These are phyloP conservation scores for Craterostigma plantagineum DNA, from an alignment of 257 asterid genomes.

Conservation along the genomic window DNA sequence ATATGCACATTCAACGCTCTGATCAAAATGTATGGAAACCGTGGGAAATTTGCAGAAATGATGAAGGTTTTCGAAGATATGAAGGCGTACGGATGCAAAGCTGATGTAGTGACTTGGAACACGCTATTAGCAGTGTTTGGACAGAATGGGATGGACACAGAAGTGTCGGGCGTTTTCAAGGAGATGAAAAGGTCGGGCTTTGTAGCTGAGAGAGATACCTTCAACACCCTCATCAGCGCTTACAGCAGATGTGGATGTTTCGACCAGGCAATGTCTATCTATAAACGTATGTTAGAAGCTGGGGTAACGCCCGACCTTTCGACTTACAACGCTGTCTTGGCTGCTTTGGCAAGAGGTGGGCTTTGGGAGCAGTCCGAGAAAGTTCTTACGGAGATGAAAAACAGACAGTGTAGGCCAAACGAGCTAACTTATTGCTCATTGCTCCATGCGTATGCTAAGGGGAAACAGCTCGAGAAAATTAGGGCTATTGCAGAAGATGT, in stretches of 20 bases:
- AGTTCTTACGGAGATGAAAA: slow-evolving; percentile 65
- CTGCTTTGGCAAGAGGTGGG: slow-evolving; percentile 85
- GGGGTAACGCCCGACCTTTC: slow-evolving; percentile 77
- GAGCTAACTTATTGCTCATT: slow-evolving; percentile 62
- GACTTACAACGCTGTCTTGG: slow-evolving; percentile 73
- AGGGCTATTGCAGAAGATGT: slow-evolving; percentile 47
- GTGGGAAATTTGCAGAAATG: slow-evolving; percentile 75
- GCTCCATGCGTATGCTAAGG: slow-evolving; percentile 89
- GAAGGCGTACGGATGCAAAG: slow-evolving; percentile 48
- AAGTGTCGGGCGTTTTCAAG: slow-evolving; percentile 75
- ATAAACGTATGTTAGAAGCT: slow-evolving; percentile 66
- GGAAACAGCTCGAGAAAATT: slow-evolving; percentile 54
- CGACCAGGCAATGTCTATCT: slow-evolving; percentile 72
- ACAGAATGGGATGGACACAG: slow-evolving; percentile 75
- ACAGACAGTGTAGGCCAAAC: slow-evolving; percentile 57
- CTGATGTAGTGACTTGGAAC: slow-evolving; percentile 91
- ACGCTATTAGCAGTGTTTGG: slow-evolving; percentile 92
- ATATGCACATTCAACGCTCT: slow-evolving; percentile 86
- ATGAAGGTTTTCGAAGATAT: slow-evolving; percentile 76
- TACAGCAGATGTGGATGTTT: slow-evolving; percentile 81
- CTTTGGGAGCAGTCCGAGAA: slow-evolving; percentile 87
- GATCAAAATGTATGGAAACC: slow-evolving; percentile 74
- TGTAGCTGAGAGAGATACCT: slow-evolving; percentile 85
- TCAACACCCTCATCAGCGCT: slow-evolving; percentile 76
- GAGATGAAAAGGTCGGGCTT: slow-evolving; percentile 92